Evolutionary conservation across 179 eudicot species (phyloP).

Genomic region (Sideroxylon spinosum): DNA sequence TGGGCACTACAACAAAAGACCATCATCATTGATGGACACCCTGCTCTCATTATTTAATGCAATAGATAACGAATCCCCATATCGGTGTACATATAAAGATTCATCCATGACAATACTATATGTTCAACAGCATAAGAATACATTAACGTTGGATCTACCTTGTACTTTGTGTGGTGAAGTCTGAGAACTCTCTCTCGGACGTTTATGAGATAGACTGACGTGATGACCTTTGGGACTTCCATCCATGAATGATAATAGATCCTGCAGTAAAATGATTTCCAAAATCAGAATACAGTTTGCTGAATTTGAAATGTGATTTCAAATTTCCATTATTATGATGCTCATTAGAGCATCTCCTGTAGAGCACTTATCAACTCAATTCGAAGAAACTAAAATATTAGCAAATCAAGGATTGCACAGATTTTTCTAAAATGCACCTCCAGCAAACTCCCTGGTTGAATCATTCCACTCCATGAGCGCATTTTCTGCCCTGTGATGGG

Average conservation of each 20-base stretch:
- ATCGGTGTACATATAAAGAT: background rate
- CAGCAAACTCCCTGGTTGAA: slow-evolving; percentile 82
- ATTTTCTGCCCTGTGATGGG: slow-evolving; percentile 95
- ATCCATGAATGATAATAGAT: slow-evolving; percentile 82
- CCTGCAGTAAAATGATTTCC: slow-evolving; percentile 42
- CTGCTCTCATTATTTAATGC: background rate
- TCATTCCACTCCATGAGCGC: slow-evolving; percentile 95
- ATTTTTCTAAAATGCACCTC: slow-evolving; percentile 49
- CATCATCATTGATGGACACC: background rate
- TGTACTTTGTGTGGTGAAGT: slow-evolving; percentile 41
- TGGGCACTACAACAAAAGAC: too few relatives aligned
- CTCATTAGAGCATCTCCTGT: background rate
- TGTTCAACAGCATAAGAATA: background rate
- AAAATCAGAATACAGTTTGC: background rate
- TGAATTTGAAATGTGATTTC: background rate
- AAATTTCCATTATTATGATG: slow-evolving; percentile 8
- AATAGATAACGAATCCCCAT: background rate
- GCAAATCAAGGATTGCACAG: background rate
- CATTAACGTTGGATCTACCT: slow-evolving; percentile 31
- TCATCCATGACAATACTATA: background rate
- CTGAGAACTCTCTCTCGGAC: slow-evolving; percentile 72
- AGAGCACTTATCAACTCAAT: background rate
- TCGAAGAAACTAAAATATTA: background rate
- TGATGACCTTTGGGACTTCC: slow-evolving; percentile 72
- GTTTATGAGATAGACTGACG: slow-evolving; percentile 66